A percentile compares a stretch with the other conserved stretches of the same genome.
Evolutionary conservation across 371 early-diverging fungal species (phyloP).

Genomic region (Mucor lusitanicus): DNA sequence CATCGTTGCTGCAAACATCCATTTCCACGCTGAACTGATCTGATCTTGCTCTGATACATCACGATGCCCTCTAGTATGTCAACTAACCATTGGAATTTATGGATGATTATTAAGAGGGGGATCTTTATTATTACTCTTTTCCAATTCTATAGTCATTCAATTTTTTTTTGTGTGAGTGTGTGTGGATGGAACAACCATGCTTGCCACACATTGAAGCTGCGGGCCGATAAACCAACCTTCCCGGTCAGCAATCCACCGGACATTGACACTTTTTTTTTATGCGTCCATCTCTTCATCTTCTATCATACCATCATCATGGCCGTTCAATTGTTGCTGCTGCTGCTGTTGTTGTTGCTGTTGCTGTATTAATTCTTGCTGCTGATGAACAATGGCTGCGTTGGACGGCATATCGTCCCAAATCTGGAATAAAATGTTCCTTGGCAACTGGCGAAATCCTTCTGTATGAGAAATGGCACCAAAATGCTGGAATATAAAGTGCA

Average conservation of each 20-base stretch:
- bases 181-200: constrained; percentile 2
- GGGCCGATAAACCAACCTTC: not conserved
- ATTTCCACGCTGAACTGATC: not conserved
- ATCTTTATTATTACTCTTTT: constrained; percentile 5
- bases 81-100: constrained; percentile 23
- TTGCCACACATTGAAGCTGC: constrained; percentile 1
- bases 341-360: constrained; percentile 6
- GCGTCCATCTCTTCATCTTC: constrained; percentile 16
- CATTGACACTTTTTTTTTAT: not conserved
- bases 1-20: not conserved
- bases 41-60: not conserved
- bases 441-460: constrained; percentile 52
- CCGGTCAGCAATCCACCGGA: not conserved
- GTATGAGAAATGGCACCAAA: constrained; percentile 70
- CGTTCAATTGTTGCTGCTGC: constrained; percentile 2
- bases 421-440: constrained; percentile 58
- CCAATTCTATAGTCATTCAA: constrained; percentile 13
- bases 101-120: constrained; percentile 27
- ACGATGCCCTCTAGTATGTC: not conserved
- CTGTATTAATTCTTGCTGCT: constrained; percentile 6
- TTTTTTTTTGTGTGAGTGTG: not conserved
- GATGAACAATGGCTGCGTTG: constrained; percentile 40
- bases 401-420: constrained; percentile 65
- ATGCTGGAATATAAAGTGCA: constrained; percentile 64
- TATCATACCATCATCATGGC: not conserved